These are phyloP conservation scores for Hyaloperonospora brassicae DNA, from an alignment of 352 stramenopile species.

Conservation along the genomic window DNA sequence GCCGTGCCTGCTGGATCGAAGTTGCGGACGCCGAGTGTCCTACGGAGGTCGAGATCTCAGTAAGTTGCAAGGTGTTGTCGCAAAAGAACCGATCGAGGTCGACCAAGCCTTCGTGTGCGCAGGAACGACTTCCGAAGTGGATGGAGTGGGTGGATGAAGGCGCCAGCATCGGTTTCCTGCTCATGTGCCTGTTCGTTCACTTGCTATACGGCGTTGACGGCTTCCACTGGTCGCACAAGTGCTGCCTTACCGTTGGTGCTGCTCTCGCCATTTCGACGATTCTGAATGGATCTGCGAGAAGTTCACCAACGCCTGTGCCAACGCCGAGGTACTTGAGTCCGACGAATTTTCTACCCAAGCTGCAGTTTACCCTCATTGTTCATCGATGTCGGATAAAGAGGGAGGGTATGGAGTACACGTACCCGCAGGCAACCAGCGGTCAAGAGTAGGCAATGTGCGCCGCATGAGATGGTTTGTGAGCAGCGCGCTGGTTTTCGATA, in stretches of 20 bases:
- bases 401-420: slow-evolving; percentile 62
- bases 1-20: slow-evolving; percentile 69
- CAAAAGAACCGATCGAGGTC: slow-evolving; percentile 24
- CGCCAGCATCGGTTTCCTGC: slow-evolving; percentile 67
- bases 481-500: not conserved
- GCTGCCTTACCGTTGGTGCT: slow-evolving; percentile 69
- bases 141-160: slow-evolving; percentile 70
- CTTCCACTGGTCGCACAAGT: slow-evolving; percentile 84
- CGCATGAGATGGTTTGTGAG: slow-evolving; percentile 7
- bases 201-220: slow-evolving; percentile 75
- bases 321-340: slow-evolving; percentile 39
- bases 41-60: slow-evolving; percentile 75
- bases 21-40: slow-evolving; percentile 49
- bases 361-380: slow-evolving; percentile 74
- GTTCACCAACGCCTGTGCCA: slow-evolving; percentile 18
- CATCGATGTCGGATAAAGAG: slow-evolving; percentile 77
- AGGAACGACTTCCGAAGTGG: slow-evolving; percentile 52
- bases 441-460: slow-evolving; percentile 17
- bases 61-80: slow-evolving; percentile 65
- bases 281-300: slow-evolving; percentile 49
- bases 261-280: slow-evolving; percentile 78
- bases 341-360: slow-evolving; percentile 54
- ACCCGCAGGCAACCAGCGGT: slow-evolving; percentile 26
- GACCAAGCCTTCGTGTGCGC: slow-evolving; percentile 19
- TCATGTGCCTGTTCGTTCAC: slow-evolving; percentile 81